A percentile compares a stretch with the other conserved stretches of the same genome.
These are phyloP conservation scores for Botrytis medusae DNA, from an alignment of 2,329 filamentous ascomycete genomes.

Conservation along the genomic window DNA sequence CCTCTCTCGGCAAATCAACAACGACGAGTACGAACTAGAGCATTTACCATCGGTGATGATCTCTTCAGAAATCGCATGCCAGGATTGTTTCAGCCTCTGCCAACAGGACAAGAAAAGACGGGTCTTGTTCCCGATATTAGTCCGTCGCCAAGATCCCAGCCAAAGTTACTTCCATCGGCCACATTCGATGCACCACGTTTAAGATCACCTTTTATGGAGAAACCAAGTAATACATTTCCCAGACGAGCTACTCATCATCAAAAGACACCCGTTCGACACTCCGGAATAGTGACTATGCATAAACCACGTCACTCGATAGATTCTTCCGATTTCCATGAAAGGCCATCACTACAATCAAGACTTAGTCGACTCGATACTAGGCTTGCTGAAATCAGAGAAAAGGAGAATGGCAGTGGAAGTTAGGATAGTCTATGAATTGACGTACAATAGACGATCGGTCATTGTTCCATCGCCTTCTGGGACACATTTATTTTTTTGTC, in stretches of 20 bases:
- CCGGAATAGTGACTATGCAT: constrained; percentile 58
- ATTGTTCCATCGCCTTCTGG: not conserved
- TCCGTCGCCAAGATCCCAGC: constrained; percentile 28
- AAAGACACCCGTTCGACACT: constrained; percentile 40
- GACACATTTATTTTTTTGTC: constrained; percentile 1
- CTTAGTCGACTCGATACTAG: constrained; percentile 34
- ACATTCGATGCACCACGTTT: constrained; percentile 45
- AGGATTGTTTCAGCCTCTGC: constrained; percentile 29
- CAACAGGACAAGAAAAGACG: constrained; percentile 6
- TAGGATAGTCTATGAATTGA: not conserved
- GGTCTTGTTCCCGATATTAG: constrained; percentile 7
- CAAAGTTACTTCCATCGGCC: constrained; percentile 40
- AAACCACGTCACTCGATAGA: constrained; percentile 43
- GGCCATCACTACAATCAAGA: constrained; percentile 33
- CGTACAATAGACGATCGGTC: constrained; percentile 8
- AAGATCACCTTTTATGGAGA: constrained; percentile 58
- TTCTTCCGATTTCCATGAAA: constrained; percentile 38
- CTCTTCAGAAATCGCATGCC: constrained; percentile 28
- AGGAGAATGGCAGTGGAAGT: constrained; percentile 27
- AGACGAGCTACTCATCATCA: constrained; percentile 50
- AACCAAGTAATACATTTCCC: constrained; percentile 60
- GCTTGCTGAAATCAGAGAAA: constrained; percentile 36
- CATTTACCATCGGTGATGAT: constrained; percentile 40
- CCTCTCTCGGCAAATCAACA: constrained; percentile 28
- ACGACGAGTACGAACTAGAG: constrained; percentile 38